Conservation (phyloP, 148 eudicot species). For the Oxyria digyna region DNA sequence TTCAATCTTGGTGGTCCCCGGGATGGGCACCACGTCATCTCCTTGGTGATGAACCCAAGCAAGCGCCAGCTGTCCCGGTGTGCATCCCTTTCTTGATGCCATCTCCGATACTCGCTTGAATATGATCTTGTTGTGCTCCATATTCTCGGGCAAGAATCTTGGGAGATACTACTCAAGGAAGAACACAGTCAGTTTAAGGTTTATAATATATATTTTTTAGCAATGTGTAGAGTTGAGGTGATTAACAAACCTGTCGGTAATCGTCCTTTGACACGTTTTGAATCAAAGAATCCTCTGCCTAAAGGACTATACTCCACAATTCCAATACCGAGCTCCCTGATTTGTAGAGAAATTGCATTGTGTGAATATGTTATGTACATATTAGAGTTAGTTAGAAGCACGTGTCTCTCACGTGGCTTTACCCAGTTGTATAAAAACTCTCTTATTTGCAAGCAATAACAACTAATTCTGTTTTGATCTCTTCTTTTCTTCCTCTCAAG, state of each 20-base stretch:
- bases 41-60: slow-evolving; percentile 49
- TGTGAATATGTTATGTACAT: too few relatives aligned
- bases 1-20: slow-evolving; percentile 37
- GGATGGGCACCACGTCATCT: slow-evolving; percentile 30
- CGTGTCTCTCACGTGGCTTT: too few relatives aligned
- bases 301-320: slow-evolving; percentile 18
- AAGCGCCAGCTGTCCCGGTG: slow-evolving; percentile 33
- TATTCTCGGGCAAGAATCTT: slow-evolving; percentile 28
- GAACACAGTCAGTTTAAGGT: neutral
- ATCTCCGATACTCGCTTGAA: slow-evolving; percentile 27
- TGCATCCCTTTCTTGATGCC: slow-evolving; percentile 30
- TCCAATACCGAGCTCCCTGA: slow-evolving; percentile 18
- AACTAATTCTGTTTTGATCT: too few relatives aligned
- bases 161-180: slow-evolving; percentile 19
- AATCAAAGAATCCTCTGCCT: slow-evolving; percentile 15
- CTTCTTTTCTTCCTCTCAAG: too few relatives aligned
- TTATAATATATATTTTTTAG: too few relatives aligned
- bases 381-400: too few relatives aligned
- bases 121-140: slow-evolving; percentile 28
- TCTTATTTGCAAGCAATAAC: too few relatives aligned
- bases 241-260: slow-evolving; percentile 10
- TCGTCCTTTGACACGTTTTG: slow-evolving; percentile 9
- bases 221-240: neutral
- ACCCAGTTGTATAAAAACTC: too few relatives aligned
- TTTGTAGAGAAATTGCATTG: neutral